Base-by-base conservation (phyloP, 2,329 filamentous ascomycete genomes). In the Curvularia sp. region DNA sequence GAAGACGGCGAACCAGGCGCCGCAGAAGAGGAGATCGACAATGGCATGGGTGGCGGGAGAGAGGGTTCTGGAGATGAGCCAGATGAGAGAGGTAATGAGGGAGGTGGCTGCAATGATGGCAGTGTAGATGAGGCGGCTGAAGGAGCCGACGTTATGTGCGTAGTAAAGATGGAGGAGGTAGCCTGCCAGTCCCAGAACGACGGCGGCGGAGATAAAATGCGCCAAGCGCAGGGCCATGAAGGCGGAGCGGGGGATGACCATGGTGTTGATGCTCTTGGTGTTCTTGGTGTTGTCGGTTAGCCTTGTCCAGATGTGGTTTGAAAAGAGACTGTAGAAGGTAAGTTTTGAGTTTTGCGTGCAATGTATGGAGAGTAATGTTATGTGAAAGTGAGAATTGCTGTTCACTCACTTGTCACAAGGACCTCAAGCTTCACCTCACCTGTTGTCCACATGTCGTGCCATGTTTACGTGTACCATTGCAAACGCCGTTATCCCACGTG, bases 61-160 rank as follows among this genome's bases (percentile, higher is more conserved):
- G 1, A 85, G 83, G 71, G 90, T 89, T 2, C 44, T 48, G 10
- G 44, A 13, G 20, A 48, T 33, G 30, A 48, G 44, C 44, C 44
- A 48, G 28, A 48, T 22, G 5, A 48, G 44, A 33, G 44, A 31
- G 9, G 28, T 10, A 12, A 33, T 22, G 28, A 48, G n/a, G 89
- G 90, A 86, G 30, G 93, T 69, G 24, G 82, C 87, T 6, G 90
- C 88, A 20, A 93, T 82, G 15, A 91, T 85, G 71, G 89, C 85
- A 57, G 88, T 87, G 81, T 92, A 93, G 77, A 93, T 90, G 80
- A 89, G 89, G 55, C 89, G 87, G 43, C 83, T 85, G 41, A 85
- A 78, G 20, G 81, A 78, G 83, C 85, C 87, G 58, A 80, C 75
- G 53, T 81, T 80, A 41, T 80, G 75, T 42, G 79, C 61, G 35